These are phyloP conservation scores for Casuarina glauca DNA, from an alignment of 306 rosid genomes.

Conservation along the genomic window DNA sequence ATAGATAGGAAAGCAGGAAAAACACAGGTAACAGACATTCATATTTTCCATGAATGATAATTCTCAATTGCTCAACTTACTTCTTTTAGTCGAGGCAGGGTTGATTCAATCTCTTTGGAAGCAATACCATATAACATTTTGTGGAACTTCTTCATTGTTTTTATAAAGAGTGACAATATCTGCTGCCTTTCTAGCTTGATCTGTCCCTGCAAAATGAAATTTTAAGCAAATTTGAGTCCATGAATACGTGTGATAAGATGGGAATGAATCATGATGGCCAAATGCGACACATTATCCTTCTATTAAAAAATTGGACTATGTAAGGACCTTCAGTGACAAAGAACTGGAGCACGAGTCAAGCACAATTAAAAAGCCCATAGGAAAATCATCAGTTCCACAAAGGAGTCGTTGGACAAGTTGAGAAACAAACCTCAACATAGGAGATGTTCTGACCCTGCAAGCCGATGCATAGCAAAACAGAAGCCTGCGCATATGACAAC, in stretches of 20 bases:
- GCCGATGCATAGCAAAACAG: slow-evolving; percentile 89
- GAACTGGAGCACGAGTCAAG: not conserved
- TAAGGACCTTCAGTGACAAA: not conserved
- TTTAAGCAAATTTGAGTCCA: slow-evolving; percentile 23
- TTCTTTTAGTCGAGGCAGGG: slow-evolving; percentile 73
- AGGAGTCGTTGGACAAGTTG: not conserved
- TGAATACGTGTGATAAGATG: not conserved
- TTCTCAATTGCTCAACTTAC: slow-evolving; percentile 45
- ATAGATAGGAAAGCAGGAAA: not conserved
- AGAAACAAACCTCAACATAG: slow-evolving; percentile 68
- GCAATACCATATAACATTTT: slow-evolving; percentile 57
- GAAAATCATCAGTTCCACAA: not conserved
- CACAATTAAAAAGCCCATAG: slow-evolving; percentile 10
- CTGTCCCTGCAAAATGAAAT: slow-evolving; percentile 54
- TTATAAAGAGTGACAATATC: slow-evolving; percentile 78
- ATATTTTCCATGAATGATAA: not conserved
- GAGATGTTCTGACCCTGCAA: slow-evolving; percentile 68
- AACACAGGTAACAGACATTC: not conserved
- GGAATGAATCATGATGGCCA: not conserved
- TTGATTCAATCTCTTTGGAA: slow-evolving; percentile 70
- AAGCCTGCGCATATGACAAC: slow-evolving; percentile 67
- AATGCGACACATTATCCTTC: not conserved
- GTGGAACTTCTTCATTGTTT: slow-evolving; percentile 77
- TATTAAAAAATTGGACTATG: not conserved
- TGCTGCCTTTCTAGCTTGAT: slow-evolving; percentile 70